Evolutionary conservation across 2,329 filamentous ascomycete genomes (phyloP), one percentile per base, ranked within the genome.

Genomic region (Calonectria crousiana): DNA sequence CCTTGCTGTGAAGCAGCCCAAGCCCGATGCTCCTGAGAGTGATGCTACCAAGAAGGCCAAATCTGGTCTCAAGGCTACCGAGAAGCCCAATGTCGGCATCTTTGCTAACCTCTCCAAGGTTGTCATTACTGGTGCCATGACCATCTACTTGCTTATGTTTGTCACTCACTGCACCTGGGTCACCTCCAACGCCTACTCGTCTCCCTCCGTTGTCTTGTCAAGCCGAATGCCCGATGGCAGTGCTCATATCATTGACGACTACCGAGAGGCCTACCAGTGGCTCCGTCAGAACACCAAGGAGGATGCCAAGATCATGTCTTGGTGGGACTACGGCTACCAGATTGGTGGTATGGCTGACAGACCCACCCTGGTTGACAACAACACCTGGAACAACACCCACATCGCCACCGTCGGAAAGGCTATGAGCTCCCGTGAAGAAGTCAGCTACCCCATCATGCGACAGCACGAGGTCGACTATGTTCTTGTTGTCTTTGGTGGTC

Each of bases 291-390:
- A 99, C 89, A 99, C 97, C 13, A 90, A 93, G 74, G 91, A 96
- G 78, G 95, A 98, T 81, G 96, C 97, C 83, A 99, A 98, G 90
- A 94, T 99, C 84, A 98, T 98, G 96, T 97, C 96, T 1, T 99
- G 97, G 97, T 99, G 97, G 97, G 97, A 99, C 84, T 99, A 99
- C 82, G 97, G 97, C 78, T 99, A 99, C 88, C 97, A 99, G 87
- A 99, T 99, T 85, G 97, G 97, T 87, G 97, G 97, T 79, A 99
- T 99, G 97, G 97, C 97, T 65, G 97, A 99, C 85, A 92, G 97
- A 69, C 97, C 97, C 41, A 99, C 97, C 1, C 90, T 99, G 41
- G 97, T 99, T 41, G 97, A 99, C 89, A 99, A 99, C 90, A 99
- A 99, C 88, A 99, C 97, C 2, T 99, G 97, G 97, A 99, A 99